Conservation (phyloP, 2,329 filamentous ascomycete genomes). For the Lecanicillium sp. region DNA sequence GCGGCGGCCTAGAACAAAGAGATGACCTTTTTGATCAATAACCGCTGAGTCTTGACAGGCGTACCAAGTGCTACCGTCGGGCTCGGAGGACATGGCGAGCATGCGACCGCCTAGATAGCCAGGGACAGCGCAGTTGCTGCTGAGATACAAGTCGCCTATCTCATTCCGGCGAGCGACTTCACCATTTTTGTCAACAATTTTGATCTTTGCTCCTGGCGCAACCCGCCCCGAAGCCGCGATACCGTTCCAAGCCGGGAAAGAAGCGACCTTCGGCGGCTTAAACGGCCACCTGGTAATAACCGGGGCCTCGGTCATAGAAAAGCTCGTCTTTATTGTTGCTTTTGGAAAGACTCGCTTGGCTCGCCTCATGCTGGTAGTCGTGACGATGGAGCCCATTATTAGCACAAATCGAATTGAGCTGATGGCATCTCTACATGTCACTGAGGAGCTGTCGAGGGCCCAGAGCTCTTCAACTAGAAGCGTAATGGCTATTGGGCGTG, state of each 20-base stretch:
- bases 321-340: not conserved
- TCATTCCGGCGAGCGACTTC: not conserved
- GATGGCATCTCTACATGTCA: no score
- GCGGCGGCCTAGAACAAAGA: not conserved
- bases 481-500: no score
- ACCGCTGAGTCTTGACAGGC: not conserved
- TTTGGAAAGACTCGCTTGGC: not conserved
- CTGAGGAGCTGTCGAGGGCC: no score
- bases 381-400: not conserved
- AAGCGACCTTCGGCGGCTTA: not conserved
- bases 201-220: not conserved
- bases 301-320: conserved; percentile 4
- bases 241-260: not conserved
- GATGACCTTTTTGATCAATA: not conserved
- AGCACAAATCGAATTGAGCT: not conserved
- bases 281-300: not conserved
- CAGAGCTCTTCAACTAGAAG: no score
- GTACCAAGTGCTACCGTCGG: not conserved
- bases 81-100: not conserved
- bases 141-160: not conserved
- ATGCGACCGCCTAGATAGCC: not conserved
- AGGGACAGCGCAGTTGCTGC: not conserved
- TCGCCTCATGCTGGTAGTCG: not conserved
- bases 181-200: not conserved
- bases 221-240: not conserved